These are phyloP conservation scores for Sedum album DNA, from an alignment of 164 flowering plant genomes.

Conservation along the genomic window DNA sequence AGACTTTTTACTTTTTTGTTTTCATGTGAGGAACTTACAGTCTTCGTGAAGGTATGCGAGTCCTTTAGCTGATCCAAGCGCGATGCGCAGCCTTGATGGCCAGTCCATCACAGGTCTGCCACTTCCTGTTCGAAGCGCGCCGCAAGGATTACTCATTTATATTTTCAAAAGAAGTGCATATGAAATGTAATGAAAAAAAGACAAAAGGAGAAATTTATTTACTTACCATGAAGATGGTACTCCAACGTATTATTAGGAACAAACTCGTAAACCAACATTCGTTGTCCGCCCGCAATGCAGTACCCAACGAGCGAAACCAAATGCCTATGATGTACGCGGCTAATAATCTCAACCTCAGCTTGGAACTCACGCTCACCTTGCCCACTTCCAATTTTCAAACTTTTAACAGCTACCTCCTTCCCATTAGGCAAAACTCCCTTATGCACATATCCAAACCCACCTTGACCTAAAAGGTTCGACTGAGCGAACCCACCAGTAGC, in stretches of 20 bases:
- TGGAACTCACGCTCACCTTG: slow-evolving; percentile 82
- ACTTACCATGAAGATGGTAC: slow-evolving; percentile 58
- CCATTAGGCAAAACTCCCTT: slow-evolving; percentile 68
- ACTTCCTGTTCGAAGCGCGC: slow-evolving; percentile 26
- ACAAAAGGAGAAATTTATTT: background rate
- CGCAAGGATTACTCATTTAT: background rate
- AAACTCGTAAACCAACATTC: slow-evolving; percentile 74
- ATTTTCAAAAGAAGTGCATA: background rate
- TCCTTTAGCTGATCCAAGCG: slow-evolving; percentile 72
- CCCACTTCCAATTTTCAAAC: slow-evolving; percentile 66
- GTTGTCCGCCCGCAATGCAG: slow-evolving; percentile 48
- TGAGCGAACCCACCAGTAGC: slow-evolving; percentile 56
- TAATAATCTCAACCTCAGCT: slow-evolving; percentile 81
- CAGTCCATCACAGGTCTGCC: slow-evolving; percentile 52
- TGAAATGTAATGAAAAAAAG: background rate
- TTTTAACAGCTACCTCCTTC: slow-evolving; percentile 61
- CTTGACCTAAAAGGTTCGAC: slow-evolving; percentile 59
- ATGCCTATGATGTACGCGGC: slow-evolving; percentile 76
- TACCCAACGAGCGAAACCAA: slow-evolving; percentile 75
- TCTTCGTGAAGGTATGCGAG: slow-evolving; percentile 83
- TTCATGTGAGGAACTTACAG: slow-evolving; percentile 28
- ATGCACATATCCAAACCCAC: slow-evolving; percentile 81
- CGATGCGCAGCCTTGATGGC: slow-evolving; percentile 53
- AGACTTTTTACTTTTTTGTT: no score
- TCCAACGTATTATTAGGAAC: slow-evolving; percentile 64